Percentiles rank a stretch among this genome's conserved stretches.
These are phyloP conservation scores for Aspergillus sp. DNA, from an alignment of 2,329 filamentous ascomycete species.

Conservation along the genomic window DNA sequence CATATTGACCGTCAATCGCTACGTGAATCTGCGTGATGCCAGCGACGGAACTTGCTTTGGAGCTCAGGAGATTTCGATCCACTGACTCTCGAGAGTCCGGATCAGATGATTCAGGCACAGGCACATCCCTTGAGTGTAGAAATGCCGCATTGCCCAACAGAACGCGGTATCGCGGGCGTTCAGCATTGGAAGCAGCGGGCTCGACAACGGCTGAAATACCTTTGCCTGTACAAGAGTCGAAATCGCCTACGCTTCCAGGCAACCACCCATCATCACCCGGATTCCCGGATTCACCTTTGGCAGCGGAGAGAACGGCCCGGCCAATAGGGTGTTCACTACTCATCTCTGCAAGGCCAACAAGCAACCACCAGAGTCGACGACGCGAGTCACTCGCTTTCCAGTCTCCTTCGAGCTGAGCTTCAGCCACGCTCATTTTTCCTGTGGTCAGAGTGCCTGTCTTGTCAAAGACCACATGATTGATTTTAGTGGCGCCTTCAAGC, in stretches of 20 bases:
- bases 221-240: constrained; percentile 72
- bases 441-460: constrained; percentile 94
- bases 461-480: constrained; percentile 85
- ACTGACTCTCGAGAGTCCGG: constrained; percentile 22
- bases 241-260: constrained; percentile 77
- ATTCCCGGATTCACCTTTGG: constrained; percentile 67
- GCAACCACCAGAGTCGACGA: constrained; percentile 82
- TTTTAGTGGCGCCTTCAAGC: constrained; percentile 79
- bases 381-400: constrained; percentile 65
- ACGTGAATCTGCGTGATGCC: constrained; percentile 89
- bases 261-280: constrained; percentile 59
- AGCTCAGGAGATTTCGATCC: constrained; percentile 18
- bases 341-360: constrained; percentile 90
- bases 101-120: constrained; percentile 34
- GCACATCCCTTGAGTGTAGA: constrained; percentile 61
- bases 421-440: constrained; percentile 88
- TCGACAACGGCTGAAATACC: constrained; percentile 78
- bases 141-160: constrained; percentile 75
- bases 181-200: constrained; percentile 55
- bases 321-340: constrained; percentile 93
- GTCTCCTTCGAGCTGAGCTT: constrained; percentile 54
- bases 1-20: constrained; percentile 72
- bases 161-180: constrained; percentile 66
- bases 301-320: constrained; percentile 70
- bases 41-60: constrained; percentile 38